Evolutionary conservation across 306 rosid species (phyloP), one percentile per base, ranked within the genome.

Genomic region (Cucumis hystrix): DNA sequence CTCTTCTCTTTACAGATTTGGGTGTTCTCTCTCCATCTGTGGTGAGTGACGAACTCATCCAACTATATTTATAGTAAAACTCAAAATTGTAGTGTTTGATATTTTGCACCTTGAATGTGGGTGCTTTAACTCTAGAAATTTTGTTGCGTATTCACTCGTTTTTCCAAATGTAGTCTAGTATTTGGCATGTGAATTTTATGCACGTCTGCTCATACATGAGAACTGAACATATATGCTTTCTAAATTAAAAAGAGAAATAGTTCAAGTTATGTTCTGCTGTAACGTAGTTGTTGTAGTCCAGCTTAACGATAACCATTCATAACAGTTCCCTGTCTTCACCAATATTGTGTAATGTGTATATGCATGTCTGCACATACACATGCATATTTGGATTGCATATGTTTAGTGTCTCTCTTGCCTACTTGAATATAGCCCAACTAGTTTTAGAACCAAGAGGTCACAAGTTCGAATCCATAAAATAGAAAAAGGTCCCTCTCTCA

Each of bases 21-120:
- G 98, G 98, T 39, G 93, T 95, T 82, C 97, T 95, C 41, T 87
- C 96, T 70, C 98, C 98, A 57, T 92, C 98, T 1, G 97, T 95
- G 82, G 98, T 92, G 76, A 90, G 97, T 79, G 98, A 95, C 79
- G 98, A 95, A 83, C 96, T 95, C 80, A 95, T 95, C 84, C 98
- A 95, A 88, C 90, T 95, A 14, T 95, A 95, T 87, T 85, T 92
- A 60, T 92, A 91, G 78, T 57, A 33, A 39, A 35, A 74, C 52
- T 62, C 28, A 11, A 77, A 47, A 17, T 0, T 41, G 20, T n/a
- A 41, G 55, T 57, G 67, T 57, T 79, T 47, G n/a, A 69, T 40
- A 41, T 43, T 69, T 69, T 69, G 57, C 75, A 28, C 60, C 61
- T 71, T 4, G 41, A 72, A 28, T 12, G 0, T 51, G 57, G 77